Evolutionary conservation across 352 stramenopile genomes (phyloP).

Genomic region (Phytophthora pisi): DNA sequence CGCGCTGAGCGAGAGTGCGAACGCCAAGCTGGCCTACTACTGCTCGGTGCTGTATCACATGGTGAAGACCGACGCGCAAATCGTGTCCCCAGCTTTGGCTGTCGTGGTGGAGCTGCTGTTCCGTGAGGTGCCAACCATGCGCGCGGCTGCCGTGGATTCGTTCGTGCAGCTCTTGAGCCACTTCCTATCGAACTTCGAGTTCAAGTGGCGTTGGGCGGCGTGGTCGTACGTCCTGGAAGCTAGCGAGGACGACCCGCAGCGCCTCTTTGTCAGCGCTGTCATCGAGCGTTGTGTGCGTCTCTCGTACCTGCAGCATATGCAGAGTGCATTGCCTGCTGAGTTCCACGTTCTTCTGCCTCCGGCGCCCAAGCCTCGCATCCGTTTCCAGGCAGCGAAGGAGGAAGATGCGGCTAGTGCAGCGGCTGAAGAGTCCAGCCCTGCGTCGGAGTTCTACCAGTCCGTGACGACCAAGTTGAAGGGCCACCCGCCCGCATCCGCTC

Average conservation of each 20-base stretch:
- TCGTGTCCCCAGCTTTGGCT: slow-evolving; percentile 75
- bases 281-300: slow-evolving; percentile 86
- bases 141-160: slow-evolving; percentile 51
- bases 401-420: slow-evolving; percentile 12
- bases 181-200: slow-evolving; percentile 90
- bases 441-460: slow-evolving; percentile 61
- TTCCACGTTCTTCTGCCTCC: slow-evolving; percentile 84
- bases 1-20: slow-evolving; percentile 52
- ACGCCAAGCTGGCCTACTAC: slow-evolving; percentile 62
- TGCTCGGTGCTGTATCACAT: slow-evolving; percentile 79
- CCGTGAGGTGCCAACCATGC: slow-evolving; percentile 80
- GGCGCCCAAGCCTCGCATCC: slow-evolving; percentile 70
- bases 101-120: slow-evolving; percentile 88
- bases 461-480: slow-evolving; percentile 73
- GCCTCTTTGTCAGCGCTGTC: slow-evolving; percentile 84
- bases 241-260: slow-evolving; percentile 79
- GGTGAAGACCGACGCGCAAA: slow-evolving; percentile 71
- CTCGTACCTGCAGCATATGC: slow-evolving; percentile 88
- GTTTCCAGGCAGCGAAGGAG: slow-evolving; percentile 47
- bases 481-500: slow-evolving; percentile 53
- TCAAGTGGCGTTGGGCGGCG: slow-evolving; percentile 83
- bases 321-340: slow-evolving; percentile 66
- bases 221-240: slow-evolving; percentile 84
- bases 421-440: slow-evolving; percentile 17
- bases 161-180: slow-evolving; percentile 87